Base-by-base conservation (phyloP, 2,329 filamentous ascomycete genomes). In the Incumbomyces lentus region DNA sequence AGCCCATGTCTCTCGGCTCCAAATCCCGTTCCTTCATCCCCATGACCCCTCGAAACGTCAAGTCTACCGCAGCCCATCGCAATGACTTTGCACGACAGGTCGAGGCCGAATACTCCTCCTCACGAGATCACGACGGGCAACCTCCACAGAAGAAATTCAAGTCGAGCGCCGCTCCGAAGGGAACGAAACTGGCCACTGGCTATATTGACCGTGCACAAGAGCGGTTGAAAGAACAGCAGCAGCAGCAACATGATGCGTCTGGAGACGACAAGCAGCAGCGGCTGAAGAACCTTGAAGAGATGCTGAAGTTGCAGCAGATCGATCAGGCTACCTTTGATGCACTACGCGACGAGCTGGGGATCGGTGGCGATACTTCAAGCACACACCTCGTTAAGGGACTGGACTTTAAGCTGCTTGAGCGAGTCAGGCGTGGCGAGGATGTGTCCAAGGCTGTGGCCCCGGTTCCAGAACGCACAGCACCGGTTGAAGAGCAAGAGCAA, bases 321-420 rank as follows among this genome's bases (percentile, higher is more conserved):
- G 85, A 93, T 55, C 75, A 79, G 55, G 76, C 75, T 40, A 87
- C 81, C 0, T 95, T 93, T 62, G 81, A 90, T 57, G 79, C 75
- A 57, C 64, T 90, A 34, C 73, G 84, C 30, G 76, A 77, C 52
- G 77, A 93, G 56, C 86, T 95, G 46, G 78, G 68, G 0, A 71
- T 86, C 1, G 89, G 88, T 2, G 90, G 89, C 6, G 84, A 94
- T 62, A 66, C 89, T 17, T 71, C 71, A 12, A 86, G 80, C 56
- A 94, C 88, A 12, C 87, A 95, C 71, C 67, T 95, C 54, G 82
- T 96, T 40, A 96, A 95, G 61, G 92, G 92, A 0, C 67, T 98
- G 41, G 92, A 98, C 65, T 84, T 87, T 62, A 84, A 84, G 62
- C 69, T 96, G 11, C 68, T 73, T 52, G 56, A 61, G 53, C 58